Base-by-base conservation (phyloP, 176 grass and related monocot genomes). In the Elymus sibiricus region DNA sequence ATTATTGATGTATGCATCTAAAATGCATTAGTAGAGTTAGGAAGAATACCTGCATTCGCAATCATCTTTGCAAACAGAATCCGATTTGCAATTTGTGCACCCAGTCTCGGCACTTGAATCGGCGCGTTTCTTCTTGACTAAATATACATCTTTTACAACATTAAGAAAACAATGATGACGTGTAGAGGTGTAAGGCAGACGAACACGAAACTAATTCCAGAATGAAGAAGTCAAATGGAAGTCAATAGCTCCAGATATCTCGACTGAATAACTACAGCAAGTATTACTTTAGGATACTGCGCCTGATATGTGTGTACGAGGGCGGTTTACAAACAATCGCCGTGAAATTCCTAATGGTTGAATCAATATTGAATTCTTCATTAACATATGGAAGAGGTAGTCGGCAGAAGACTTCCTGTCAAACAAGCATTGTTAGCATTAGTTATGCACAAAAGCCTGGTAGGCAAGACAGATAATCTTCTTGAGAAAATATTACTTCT, bases 11-110 rank as follows among this genome's bases (percentile, higher is more conserved):
- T 42, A 59, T 21, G 13, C 8, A 3, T 71, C 39, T 35, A 26
- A 44, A 71, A 47, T 69, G 47, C 35, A 37, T 61, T 53, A 55
- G 43, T 34, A 74, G 46, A 90, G 28, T 70, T 56, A 85, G 34
- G 64, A 79, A 65, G 9, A 67, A 79, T 88, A 98, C 97, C 97
- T 92, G 97, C 97, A 98, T 90, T 98, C 97, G 72, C 97, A 98
- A 74, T 95, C 90, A 66, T 94, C 94, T 87, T 91, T 94, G 82
- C 97, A 98, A 59, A 75, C 92, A 64, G 93, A 98, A 89, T 94
- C 90, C 31, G 92, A 78, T 79, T 74, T 74, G 79, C 97, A 98
- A 47, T 92, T 87, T 42, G 86, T 95, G 86, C 97, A 95, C 35
- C 97, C 97, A 76, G 82, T 87, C 87, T 95, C 91, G 15, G 83